These are phyloP conservation scores for Cornus kousa DNA, from an alignment of 148 eudicot genomes.

Conservation along the genomic window DNA sequence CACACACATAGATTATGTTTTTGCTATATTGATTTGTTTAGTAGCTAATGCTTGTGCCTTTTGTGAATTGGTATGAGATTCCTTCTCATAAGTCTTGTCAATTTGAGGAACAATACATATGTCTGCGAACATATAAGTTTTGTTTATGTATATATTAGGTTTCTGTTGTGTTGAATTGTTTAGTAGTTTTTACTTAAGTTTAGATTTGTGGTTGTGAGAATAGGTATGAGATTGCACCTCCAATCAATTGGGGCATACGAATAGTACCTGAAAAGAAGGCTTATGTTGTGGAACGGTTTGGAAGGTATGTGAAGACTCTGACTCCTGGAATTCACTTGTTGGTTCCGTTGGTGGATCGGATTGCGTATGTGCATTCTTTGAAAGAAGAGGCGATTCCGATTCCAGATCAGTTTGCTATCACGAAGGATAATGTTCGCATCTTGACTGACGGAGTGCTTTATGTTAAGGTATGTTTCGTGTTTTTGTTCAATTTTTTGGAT, in stretches of 20 bases:
- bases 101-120: too few species aligned
- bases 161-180: too few species aligned
- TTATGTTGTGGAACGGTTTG: conserved; percentile 81
- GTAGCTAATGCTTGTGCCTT: too few species aligned
- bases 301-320: conserved; percentile 63
- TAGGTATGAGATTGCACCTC: conserved; percentile 58
- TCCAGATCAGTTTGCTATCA: conserved; percentile 84
- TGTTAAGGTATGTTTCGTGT: conserved; percentile 50
- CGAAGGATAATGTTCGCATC: conserved; percentile 87
- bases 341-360: conserved; percentile 73
- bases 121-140: too few species aligned
- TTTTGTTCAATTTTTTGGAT: not conserved
- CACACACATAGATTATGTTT: too few species aligned
- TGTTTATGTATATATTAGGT: too few species aligned
- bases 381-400: conserved; percentile 88
- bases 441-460: conserved; percentile 84
- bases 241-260: conserved; percentile 78
- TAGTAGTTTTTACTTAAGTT: too few species aligned
- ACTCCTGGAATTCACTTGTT: conserved; percentile 79
- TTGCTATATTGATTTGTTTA: too few species aligned
- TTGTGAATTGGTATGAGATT: too few species aligned
- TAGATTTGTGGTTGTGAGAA: not conserved
- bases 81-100: too few species aligned
- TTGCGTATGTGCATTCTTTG: conserved; percentile 80
- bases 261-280: conserved; percentile 92